Percentiles rank a stretch among this genome's conserved stretches.
Conservation (phyloP, 768 basidiomycete species). For the Hygrophorus pudorinus region DNA sequence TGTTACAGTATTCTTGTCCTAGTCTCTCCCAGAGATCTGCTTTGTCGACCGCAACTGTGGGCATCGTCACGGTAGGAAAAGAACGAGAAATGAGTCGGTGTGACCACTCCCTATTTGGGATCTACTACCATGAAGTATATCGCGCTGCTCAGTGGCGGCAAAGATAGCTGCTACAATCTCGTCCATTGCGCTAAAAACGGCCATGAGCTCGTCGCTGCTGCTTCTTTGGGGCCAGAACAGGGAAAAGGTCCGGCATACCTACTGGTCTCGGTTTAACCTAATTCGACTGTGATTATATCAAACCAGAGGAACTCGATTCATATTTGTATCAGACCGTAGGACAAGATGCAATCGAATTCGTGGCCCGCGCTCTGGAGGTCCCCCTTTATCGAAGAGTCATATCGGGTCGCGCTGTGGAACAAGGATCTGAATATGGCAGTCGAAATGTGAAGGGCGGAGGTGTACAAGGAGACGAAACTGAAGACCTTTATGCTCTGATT, state of each 20-base stretch:
- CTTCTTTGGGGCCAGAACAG: constrained; percentile 72
- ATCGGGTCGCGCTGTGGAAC: constrained; percentile 68
- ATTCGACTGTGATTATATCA: constrained; percentile 15
- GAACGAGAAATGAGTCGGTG: constrained; percentile 14
- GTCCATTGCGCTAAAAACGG: constrained; percentile 80
- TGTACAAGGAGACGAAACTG: constrained; percentile 84
- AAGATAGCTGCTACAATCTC: constrained; percentile 95
- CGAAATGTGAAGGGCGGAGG: constrained; percentile 40
- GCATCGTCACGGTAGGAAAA: constrained; percentile 43
- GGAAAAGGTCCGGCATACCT: constrained; percentile 64
- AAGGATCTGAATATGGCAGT: constrained; percentile 79
- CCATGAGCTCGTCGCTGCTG: constrained; percentile 81
- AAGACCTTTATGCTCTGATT: constrained; percentile 77
- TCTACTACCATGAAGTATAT: constrained; percentile 70
- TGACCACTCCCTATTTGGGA: constrained; percentile 2
- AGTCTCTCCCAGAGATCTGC: constrained; percentile 86
- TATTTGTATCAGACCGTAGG: constrained; percentile 99
- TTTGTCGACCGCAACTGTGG: constrained; percentile 93
- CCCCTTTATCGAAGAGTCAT: constrained; percentile 83
- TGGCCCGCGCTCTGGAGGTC: constrained; percentile 76
- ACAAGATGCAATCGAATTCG: constrained; percentile 81
- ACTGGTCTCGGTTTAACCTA: constrained; percentile 11
- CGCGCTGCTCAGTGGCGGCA: constrained; percentile 92
- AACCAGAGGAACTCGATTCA: constrained; percentile 93
- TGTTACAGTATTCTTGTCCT: constrained; percentile 70